Evolutionary conservation across 176 grass and related monocot species (phyloP).

Genomic region (Oryza officinalis): DNA sequence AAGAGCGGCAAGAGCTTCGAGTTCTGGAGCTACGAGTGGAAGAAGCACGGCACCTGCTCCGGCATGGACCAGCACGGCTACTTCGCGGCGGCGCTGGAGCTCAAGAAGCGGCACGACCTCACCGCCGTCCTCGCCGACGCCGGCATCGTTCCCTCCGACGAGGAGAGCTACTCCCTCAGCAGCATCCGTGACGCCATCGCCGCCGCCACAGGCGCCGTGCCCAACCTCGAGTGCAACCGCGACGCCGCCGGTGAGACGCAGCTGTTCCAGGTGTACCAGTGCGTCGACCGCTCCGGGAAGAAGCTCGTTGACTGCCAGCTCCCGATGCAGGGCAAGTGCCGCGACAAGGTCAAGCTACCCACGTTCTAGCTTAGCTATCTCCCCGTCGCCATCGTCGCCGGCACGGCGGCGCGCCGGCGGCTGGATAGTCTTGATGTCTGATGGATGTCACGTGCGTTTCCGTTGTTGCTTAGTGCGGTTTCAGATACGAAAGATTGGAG

Average conservation of each 20-base stretch:
- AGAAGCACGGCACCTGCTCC: constrained; percentile 83
- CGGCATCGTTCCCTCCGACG: constrained; percentile 59
- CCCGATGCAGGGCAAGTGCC: constrained; percentile 45
- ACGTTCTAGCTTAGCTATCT: not conserved
- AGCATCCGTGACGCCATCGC: constrained; percentile 52
- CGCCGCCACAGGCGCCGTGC: constrained; percentile 29
- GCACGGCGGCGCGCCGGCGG: not conserved
- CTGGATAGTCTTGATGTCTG: no score
- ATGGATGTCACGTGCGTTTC: not conserved
- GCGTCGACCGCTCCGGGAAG: constrained; percentile 43
- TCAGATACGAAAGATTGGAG: not conserved
- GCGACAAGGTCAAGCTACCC: constrained; percentile 53
- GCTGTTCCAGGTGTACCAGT: constrained; percentile 84
- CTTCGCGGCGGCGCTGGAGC: constrained; percentile 50
- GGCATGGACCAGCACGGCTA: constrained; percentile 58
- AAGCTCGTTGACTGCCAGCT: constrained; percentile 66
- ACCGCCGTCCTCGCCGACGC: constrained; percentile 46
- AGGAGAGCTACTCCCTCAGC: constrained; percentile 31
- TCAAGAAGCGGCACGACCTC: constrained; percentile 54
- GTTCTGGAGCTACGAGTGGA: constrained; percentile 90
- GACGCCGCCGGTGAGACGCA: constrained; percentile 44
- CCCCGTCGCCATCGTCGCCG: not conserved
- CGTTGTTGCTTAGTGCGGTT: not conserved
- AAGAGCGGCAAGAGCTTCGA: constrained; percentile 37
- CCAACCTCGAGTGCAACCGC: constrained; percentile 69